phyloP scores from a whole-genome alignment of 139 green algal species.

The Closterium sp. region DNA sequence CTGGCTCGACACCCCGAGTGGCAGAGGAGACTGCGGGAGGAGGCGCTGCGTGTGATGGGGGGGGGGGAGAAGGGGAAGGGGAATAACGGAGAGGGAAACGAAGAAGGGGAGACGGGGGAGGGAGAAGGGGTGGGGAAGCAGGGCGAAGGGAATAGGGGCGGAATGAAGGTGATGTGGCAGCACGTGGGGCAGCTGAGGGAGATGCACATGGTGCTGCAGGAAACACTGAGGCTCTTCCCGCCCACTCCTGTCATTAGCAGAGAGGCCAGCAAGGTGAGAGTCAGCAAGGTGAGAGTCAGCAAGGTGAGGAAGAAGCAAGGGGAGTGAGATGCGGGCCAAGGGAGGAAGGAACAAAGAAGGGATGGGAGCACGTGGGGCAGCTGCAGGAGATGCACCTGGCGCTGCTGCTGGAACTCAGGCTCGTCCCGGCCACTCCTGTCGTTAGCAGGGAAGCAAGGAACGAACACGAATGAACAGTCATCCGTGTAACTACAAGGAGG shows the following conservation, averaged over 20 bases:
- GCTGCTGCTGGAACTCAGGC: too few relatives aligned
- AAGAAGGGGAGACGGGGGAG: not conserved
- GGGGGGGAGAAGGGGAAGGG: not conserved
- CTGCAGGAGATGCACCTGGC: too few relatives aligned
- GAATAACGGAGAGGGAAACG: not conserved
- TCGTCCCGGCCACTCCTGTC: too few relatives aligned
- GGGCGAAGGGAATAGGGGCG: conserved; percentile 59
- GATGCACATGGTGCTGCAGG: conserved; percentile 16
- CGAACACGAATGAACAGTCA: too few relatives aligned
- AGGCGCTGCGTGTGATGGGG: not conserved
- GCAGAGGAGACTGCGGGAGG: conserved; percentile 9
- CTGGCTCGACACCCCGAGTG: conserved; percentile 27
- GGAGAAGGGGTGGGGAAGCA: too few relatives aligned
- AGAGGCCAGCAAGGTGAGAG: not conserved
- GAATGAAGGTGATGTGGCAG: conserved; percentile 69
- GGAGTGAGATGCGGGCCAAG: too few relatives aligned
- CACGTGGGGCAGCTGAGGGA: conserved; percentile 46
- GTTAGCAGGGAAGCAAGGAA: too few relatives aligned
- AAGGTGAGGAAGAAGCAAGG: too few relatives aligned
- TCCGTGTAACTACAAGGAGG: too few relatives aligned
- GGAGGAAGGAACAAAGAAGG: not conserved
- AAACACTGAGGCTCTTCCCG: conserved; percentile 15
- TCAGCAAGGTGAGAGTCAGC: not conserved
- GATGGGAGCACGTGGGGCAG: too few relatives aligned
- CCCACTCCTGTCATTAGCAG: not conserved